These are phyloP conservation scores for Ochetophila trinervis DNA, from an alignment of 306 rosid species.

Conservation along the genomic window DNA sequence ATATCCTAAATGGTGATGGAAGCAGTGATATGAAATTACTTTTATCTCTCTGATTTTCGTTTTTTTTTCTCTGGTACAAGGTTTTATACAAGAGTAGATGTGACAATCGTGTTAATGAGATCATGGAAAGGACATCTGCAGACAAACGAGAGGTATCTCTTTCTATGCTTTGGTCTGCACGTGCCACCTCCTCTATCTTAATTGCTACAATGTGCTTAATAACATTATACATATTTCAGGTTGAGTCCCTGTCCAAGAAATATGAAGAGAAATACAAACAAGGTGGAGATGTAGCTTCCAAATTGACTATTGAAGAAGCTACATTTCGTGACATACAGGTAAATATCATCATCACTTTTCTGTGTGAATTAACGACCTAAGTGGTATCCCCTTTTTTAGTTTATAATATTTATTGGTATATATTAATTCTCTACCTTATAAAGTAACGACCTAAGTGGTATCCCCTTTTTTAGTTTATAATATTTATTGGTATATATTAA, in stretches of 20 bases:
- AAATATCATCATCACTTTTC: conserved; percentile 1
- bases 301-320: conserved; percentile 83
- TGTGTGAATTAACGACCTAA: conserved; percentile 9
- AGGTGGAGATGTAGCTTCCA: conserved; percentile 92
- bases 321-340: conserved; percentile 95
- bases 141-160: conserved; percentile 80
- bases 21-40: background rate
- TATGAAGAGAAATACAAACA: conserved; percentile 93
- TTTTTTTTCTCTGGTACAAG: conserved; percentile 39
- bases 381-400: conserved; percentile 16
- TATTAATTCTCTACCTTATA: conserved; percentile 8
- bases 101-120: conserved; percentile 90
- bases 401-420: conserved; percentile 8
- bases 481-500: conserved; percentile 6
- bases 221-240: conserved; percentile 47
- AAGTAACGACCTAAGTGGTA: no score
- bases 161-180: conserved; percentile 30
- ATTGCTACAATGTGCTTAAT: conserved; percentile 15
- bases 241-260: conserved; percentile 68
- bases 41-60: conserved; percentile 10
- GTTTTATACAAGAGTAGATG: conserved; percentile 97
- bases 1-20: background rate
- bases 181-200: conserved; percentile 15
- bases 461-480: conserved; percentile 19
- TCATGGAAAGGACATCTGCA: conserved; percentile 67